These are phyloP conservation scores for Penicillium herquei DNA, from an alignment of 495 filamentous ascomycete genomes.

Conservation along the genomic window DNA sequence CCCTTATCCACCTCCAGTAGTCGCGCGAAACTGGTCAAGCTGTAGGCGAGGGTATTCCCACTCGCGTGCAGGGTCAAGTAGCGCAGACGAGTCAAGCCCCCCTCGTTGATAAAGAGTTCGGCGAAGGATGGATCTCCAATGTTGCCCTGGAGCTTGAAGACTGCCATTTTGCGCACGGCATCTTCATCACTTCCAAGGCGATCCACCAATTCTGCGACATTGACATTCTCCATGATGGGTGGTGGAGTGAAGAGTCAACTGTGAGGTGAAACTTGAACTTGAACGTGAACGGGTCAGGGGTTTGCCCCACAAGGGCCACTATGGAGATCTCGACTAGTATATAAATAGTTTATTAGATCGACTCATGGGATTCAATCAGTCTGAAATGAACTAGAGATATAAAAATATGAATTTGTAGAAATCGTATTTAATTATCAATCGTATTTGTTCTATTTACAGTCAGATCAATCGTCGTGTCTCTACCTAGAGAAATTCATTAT, in stretches of 20 bases:
- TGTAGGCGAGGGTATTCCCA: conserved; percentile 95
- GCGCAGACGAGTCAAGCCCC: conserved; percentile 76
- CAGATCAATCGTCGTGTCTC: too few relatives aligned
- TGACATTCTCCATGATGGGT: conserved; percentile 52
- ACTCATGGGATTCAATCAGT: too few relatives aligned
- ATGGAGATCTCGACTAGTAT: too few relatives aligned
- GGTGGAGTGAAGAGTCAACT: not conserved
- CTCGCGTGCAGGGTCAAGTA: conserved; percentile 77
- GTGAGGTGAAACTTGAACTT: not conserved
- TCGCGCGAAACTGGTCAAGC: conserved; percentile 79
- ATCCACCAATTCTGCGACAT: conserved; percentile 65
- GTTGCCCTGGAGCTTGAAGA: conserved; percentile 91
- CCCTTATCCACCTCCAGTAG: conserved; percentile 95
- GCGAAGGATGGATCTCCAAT: conserved; percentile 97
- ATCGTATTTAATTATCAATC: too few relatives aligned
- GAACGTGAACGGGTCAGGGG: not conserved
- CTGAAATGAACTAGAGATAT: too few relatives aligned
- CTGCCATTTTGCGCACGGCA: conserved; percentile 96
- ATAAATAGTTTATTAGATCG: too few relatives aligned
- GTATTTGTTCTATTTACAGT: too few relatives aligned
- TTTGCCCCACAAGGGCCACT: not conserved
- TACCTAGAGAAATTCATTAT: too few relatives aligned
- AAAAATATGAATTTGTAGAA: too few relatives aligned
- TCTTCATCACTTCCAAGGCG: conserved; percentile 76
- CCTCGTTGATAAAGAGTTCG: conserved; percentile 89